Evolutionary conservation across 192 early-diverging fungal genomes (phyloP).

Genomic region (Glomus cerebriforme): DNA sequence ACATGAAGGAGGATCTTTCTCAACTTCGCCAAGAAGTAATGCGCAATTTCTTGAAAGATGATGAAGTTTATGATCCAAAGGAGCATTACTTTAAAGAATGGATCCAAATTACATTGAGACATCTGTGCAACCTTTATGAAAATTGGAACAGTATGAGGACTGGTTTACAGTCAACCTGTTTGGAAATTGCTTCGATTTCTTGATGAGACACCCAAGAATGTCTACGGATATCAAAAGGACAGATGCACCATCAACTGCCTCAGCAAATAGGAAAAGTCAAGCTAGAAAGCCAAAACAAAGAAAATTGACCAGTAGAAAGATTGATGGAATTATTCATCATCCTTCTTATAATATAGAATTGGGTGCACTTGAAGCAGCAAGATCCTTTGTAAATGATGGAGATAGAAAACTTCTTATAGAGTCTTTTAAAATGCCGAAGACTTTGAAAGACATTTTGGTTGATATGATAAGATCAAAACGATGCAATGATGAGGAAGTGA

Average conservation of each 20-base stretch:
- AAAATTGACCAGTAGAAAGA: slow-evolving; percentile 22
- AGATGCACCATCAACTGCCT: slow-evolving; percentile 26
- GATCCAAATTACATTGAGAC: slow-evolving; percentile 16
- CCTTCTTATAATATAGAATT: slow-evolving; percentile 22
- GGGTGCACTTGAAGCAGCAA: slow-evolving; percentile 14
- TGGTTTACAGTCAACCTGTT: slow-evolving; percentile 29
- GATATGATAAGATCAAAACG: slow-evolving; percentile 20
- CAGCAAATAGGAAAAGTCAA: slow-evolving; percentile 24
- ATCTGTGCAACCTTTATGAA: slow-evolving; percentile 25
- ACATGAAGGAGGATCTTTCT: slow-evolving; percentile 16
- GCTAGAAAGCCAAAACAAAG: slow-evolving; percentile 14
- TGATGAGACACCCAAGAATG: slow-evolving; percentile 27
- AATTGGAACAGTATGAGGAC: slow-evolving; percentile 11
- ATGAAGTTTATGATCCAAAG: slow-evolving; percentile 22
- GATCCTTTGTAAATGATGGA: slow-evolving; percentile 12
- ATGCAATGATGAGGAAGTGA: slow-evolving; percentile 9
- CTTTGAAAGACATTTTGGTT: slow-evolving; percentile 25
- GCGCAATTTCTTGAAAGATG: slow-evolving; percentile 13
- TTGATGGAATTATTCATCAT: slow-evolving; percentile 28
- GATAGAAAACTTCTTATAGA: slow-evolving; percentile 12
- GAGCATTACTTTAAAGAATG: slow-evolving; percentile 26
- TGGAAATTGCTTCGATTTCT: slow-evolving; percentile 19
- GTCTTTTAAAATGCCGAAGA: slow-evolving; percentile 25
- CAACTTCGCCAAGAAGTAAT: slow-evolving; percentile 24
- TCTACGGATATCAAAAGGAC: slow-evolving; percentile 28